Evolutionary conservation across 73 alveolate genomes (phyloP).

Genomic region (Tetrahymena elliotti): DNA sequence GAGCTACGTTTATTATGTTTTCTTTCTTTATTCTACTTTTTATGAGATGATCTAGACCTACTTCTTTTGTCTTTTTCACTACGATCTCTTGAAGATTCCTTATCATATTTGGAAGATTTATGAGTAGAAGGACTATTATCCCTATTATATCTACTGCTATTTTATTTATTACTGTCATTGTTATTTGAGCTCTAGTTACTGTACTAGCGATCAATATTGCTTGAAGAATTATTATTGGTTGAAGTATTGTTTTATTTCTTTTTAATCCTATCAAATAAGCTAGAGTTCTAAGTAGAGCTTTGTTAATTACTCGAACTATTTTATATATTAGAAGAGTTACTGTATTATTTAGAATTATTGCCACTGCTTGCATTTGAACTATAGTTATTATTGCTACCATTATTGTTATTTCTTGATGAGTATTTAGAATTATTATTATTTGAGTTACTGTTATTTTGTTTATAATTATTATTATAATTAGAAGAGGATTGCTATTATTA

Average conservation of each 20-base stretch:
- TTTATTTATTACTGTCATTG: not conserved
- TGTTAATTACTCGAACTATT: not conserved
- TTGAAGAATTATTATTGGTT: not conserved
- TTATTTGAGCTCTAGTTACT: not conserved
- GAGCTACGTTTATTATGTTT: not conserved
- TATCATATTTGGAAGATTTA: not conserved
- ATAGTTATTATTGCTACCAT: not conserved
- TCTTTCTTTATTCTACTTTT: not conserved
- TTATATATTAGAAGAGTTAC: not conserved
- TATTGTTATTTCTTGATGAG: not conserved
- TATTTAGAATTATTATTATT: not conserved
- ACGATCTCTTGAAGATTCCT: not conserved
- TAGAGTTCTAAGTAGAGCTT: not conserved
- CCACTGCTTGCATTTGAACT: not conserved
- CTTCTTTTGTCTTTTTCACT: not conserved
- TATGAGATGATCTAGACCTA: not conserved
- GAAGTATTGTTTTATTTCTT: not conserved
- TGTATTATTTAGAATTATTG: not conserved
- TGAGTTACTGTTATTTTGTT: no score
- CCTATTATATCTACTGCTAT: not conserved
- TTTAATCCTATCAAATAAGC: not conserved
- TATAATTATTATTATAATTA: not conserved
- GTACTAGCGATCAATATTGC: not conserved
- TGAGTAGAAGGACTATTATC: not conserved
- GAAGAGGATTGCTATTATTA: not conserved